Conservation (phyloP, 345 rosid genomes). For the Nephelium lappaceum region DNA sequence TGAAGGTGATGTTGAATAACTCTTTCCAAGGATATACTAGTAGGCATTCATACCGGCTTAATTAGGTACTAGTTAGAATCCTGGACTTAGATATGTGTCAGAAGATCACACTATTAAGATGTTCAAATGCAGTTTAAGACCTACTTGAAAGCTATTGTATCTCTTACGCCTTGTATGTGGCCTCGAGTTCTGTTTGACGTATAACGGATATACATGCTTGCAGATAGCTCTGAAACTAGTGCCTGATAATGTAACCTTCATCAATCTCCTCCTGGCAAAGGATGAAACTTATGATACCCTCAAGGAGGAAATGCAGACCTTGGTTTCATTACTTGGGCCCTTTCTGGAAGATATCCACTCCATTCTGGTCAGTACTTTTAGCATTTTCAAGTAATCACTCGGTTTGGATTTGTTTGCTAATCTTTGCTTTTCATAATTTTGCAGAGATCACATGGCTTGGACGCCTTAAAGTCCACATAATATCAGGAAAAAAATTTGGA, state of each 20-base stretch:
- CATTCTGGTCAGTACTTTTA: constrained; percentile 50
- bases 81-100: no score
- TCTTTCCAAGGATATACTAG: no score
- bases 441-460: constrained; percentile 65
- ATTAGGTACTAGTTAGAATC: no score
- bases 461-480: constrained; percentile 61
- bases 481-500: constrained; percentile 23
- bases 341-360: constrained; percentile 64
- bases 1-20: not conserved
- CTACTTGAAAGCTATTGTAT: not conserved
- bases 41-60: no score
- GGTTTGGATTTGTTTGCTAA: not conserved
- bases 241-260: constrained; percentile 68
- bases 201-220: not conserved
- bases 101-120: no score
- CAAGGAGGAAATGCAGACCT: constrained; percentile 59
- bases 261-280: constrained; percentile 53
- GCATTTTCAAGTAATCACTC: not conserved
- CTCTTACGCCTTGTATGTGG: not conserved
- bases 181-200: no score
- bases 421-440: constrained; percentile 6
- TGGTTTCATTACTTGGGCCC: constrained; percentile 56
- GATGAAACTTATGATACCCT: constrained; percentile 52
- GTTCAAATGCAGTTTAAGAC: no score
- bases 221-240: constrained; percentile 79